A percentile compares a stretch with the other conserved stretches of the same genome.
These are phyloP conservation scores for Alternaria tenuissima DNA, from an alignment of 2,329 filamentous ascomycete genomes.

Conservation along the genomic window DNA sequence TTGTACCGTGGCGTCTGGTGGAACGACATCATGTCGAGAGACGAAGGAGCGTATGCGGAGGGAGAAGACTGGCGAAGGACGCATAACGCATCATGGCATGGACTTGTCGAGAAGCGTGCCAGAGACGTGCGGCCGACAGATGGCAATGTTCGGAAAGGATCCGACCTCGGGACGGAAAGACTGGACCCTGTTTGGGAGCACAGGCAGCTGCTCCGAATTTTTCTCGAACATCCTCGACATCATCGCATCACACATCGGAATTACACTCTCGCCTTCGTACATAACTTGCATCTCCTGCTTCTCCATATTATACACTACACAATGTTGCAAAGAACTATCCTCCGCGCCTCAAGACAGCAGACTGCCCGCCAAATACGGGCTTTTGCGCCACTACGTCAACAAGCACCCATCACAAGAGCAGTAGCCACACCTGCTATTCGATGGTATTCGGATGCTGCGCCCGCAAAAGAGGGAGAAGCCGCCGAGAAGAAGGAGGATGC, in stretches of 20 bases:
- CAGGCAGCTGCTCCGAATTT: conserved; percentile 22
- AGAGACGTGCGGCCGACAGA: not conserved
- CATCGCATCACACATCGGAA: conserved; percentile 23
- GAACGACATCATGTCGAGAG: conserved; percentile 16
- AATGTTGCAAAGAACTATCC: conserved; percentile 62
- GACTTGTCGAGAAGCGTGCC: conserved; percentile 2
- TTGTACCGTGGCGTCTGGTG: conserved; percentile 22
- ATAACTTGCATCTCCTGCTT: not conserved
- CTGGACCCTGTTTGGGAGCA: conserved; percentile 20
- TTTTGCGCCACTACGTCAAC: conserved; percentile 48
- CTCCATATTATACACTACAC: conserved; percentile 28
- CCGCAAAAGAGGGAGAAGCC: conserved; percentile 51
- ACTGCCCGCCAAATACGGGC: conserved; percentile 53
- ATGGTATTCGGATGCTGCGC: conserved; percentile 60
- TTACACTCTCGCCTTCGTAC: conserved; percentile 6
- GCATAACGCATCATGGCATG: conserved; percentile 35
- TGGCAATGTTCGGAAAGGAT: conserved; percentile 22
- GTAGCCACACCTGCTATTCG: conserved; percentile 43
- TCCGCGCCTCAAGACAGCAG: conserved; percentile 58
- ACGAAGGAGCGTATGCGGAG: conserved; percentile 24
- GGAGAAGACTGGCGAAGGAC: conserved; percentile 26
- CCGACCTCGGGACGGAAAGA: conserved; percentile 28
- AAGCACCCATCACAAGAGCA: conserved; percentile 42
- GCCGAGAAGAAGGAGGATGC: conserved; percentile 59
- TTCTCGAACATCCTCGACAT: conserved; percentile 30